Base-by-base conservation (phyloP, 169 alveolate genomes). In the Eimeria nieschulzi region DNA sequence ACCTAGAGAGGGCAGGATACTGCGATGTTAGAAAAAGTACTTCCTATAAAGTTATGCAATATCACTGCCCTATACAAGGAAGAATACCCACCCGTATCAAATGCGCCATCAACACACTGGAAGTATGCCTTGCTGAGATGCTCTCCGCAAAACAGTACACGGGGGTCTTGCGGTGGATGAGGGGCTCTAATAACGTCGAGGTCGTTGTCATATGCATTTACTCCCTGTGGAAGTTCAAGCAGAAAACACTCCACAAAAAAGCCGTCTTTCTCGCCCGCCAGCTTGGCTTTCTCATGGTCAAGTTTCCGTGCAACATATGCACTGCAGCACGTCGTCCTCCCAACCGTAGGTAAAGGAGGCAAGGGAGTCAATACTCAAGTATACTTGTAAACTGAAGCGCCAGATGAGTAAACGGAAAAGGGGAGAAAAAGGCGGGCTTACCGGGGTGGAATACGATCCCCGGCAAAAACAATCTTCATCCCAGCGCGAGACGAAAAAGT, bases 101-200 rank as follows among this genome's bases (percentile, higher is more conserved):
- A 90, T 39, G 93, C 93, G 21, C 93, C 93, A 23, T 90, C 93
- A 7, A 90, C 93, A 64, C 93, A 90, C 84, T 90, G 93, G 80
- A 79, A 76, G 87, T 90, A 90, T 61, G 93, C 88, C 83, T 90
- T 90, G 93, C 93, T 90, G 76, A 90, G 83, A 21, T 90, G 86
- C 90, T 90, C 93, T 46, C 93, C 93, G 17, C 90, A 83, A 33
- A 90, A 90, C 68, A 90, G 83, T 7, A 90, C 93, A 6, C 93
- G 93, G 39, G 93, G 93, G 33, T 79, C 68, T 55, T 90, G 68
- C 19, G 90, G 68, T 17, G 93, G 93, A 26, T 90, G 93, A 51
- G 93, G 93, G 53, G 93, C 90, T 26, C 93, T 83, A 82, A 90
- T 70, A 19, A 90, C 33, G 82, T 90, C 93, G n/a, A 73, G 78